These are phyloP conservation scores for Xylaria grammica DNA, from an alignment of 495 filamentous ascomycete species.

Conservation along the genomic window DNA sequence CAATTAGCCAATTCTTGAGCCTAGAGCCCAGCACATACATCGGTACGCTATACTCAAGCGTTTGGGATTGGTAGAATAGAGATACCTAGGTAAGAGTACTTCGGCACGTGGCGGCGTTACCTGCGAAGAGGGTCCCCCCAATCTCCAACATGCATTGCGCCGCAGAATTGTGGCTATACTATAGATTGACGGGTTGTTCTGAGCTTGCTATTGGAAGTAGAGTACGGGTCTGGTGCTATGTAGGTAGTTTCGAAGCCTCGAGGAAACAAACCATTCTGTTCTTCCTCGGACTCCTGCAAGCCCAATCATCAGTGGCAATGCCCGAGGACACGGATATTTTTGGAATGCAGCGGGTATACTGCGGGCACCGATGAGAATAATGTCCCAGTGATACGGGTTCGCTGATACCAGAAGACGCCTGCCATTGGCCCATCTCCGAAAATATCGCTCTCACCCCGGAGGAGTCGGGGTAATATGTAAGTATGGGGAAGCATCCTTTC, in stretches of 20 bases:
- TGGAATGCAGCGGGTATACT: too few relatives aligned
- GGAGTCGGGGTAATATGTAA: constrained; percentile 8
- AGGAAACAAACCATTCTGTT: not conserved
- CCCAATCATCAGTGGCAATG: not conserved
- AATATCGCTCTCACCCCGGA: not conserved
- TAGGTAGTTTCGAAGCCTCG: too few relatives aligned
- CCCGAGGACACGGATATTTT: not conserved
- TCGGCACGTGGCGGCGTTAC: constrained; percentile 25
- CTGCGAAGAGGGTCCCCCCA: constrained; percentile 18
- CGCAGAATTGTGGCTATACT: constrained; percentile 12
- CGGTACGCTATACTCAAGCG: not conserved
- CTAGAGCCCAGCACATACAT: not conserved
- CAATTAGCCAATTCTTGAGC: not conserved
- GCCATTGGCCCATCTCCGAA: not conserved
- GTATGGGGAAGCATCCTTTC: constrained; percentile 14
- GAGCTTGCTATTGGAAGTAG: not conserved
- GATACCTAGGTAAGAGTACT: constrained; percentile 18
- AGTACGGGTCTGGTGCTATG: too few relatives aligned
- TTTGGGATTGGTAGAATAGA: not conserved
- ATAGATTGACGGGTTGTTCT: not conserved
- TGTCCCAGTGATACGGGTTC: not conserved
- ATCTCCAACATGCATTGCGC: constrained; percentile 6
- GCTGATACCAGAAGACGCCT: constrained; percentile 3
- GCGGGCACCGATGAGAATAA: too few relatives aligned
- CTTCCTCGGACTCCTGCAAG: not conserved